Evolutionary conservation across 2,329 filamentous ascomycete genomes (phyloP).

Genomic region (Colletotrichum sp.): DNA sequence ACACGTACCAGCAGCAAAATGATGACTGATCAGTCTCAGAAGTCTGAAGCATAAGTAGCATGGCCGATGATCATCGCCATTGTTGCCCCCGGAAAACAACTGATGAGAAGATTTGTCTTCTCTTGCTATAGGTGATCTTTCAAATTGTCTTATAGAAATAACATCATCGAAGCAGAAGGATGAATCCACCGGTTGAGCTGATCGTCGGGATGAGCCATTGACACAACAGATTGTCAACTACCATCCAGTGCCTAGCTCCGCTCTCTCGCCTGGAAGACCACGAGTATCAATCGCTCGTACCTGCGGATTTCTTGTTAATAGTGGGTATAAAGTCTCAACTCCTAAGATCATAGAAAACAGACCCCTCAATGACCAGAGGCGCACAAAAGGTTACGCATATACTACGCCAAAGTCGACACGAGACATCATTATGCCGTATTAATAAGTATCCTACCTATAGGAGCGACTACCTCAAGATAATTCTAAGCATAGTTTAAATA

Average conservation of each 20-base stretch:
- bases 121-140: fast-evolving
- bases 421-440: background rate
- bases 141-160: fast-evolving
- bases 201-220: fast-evolving
- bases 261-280: background rate
- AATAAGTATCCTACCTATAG: no score
- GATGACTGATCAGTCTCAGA: fast-evolving
- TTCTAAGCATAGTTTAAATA: background rate
- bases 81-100: no score
- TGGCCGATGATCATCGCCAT: no score
- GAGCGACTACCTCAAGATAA: no score
- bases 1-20: background rate
- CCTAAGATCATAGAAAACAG: background rate
- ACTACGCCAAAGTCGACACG: background rate
- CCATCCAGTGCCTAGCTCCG: background rate
- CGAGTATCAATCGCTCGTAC: background rate
- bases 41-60: background rate
- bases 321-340: background rate
- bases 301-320: fast-evolving
- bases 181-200: background rate
- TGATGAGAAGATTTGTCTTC: background rate
- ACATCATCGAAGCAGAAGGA: fast-evolving
- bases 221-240: background rate
- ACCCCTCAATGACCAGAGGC: no score
- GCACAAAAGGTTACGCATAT: background rate